Base-by-base conservation (phyloP, 805 yeast species). In the Candida chilensis region DNA sequence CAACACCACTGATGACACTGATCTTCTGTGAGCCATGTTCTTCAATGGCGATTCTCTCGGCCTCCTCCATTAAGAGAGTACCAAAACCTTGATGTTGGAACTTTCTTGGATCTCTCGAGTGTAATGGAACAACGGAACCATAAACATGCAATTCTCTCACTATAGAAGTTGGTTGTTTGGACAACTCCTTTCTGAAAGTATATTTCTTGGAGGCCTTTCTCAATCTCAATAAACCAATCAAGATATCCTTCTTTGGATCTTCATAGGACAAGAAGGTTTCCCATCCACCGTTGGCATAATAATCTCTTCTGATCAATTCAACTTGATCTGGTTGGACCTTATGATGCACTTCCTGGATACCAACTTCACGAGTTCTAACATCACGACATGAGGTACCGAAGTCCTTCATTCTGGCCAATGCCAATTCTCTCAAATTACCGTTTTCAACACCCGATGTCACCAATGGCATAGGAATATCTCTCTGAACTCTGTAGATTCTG, bases 11-110 rank as follows among this genome's bases (percentile, higher is more conserved):
- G 42, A 92, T 92, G 32, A 92, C 98, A 51, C 94, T 77, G 21
- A 92, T 81, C 60, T 92, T 92, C 31, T 68, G 64, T 4, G 95
- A 80, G 0, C 96, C 95, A 52, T 92, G 98, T 52, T 92, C 98
- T 46, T 87, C 96, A 30, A 77, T 70, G 1, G 98, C 92, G 36
- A 92, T 92, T 40, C 96, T 71, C 46, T 86, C 97, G 3, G 98
- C 98, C 56, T 92, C 98, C 56, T 92, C 97, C 98, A 92, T 92
- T 30, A 92, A 59, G 45, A 92, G 65, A 5, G 98, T 90, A 39
- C 98, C 98, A 52, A 90, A 92, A 14, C 98, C 98, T 65, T 92
- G 98, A 63, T 92, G 98, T 61, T 92, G 98, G 65, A 92, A 92
- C 56, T 92, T 92, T 48, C 95, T 72, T 27, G 98, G 98, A 57